These are phyloP conservation scores for Jaenimonas drosophilae DNA, from an alignment of 208 protist species.

Conservation along the genomic window DNA sequence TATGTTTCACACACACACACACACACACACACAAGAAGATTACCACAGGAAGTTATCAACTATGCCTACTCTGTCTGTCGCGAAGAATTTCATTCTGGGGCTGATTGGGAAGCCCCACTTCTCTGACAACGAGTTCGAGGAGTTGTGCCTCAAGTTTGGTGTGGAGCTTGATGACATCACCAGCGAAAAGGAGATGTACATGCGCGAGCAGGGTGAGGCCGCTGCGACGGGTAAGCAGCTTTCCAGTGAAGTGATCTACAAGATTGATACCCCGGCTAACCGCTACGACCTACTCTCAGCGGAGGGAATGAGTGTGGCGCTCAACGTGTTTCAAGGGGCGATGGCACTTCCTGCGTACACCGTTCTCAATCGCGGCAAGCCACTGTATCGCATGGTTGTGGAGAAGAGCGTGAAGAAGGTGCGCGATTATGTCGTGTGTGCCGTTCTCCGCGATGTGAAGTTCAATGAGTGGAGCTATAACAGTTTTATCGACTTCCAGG, in stretches of 20 bases:
- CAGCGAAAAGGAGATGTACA: conserved; percentile 90
- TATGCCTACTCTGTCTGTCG: conserved; percentile 86
- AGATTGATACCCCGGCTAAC: conserved; percentile 98
- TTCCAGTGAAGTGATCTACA: conserved; percentile 91
- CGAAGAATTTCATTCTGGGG: conserved; percentile 58
- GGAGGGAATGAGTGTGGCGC: conserved; percentile 86
- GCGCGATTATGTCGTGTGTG: conserved; percentile 96
- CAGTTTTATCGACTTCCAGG: conserved; percentile 98
- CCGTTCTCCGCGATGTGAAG: conserved; percentile 93
- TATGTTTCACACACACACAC: conserved; percentile 7
- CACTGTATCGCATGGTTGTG: conserved; percentile 81
- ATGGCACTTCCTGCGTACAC: conserved; percentile 58
- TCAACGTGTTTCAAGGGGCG: conserved; percentile 86
- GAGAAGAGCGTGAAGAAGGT: conserved; percentile 73
- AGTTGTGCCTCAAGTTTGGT: conserved; percentile 97
- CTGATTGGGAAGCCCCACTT: conserved; percentile 74
- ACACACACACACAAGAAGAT: conserved; percentile 1
- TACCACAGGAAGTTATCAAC: conserved; percentile 5
- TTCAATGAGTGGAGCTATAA: conserved; percentile 94
- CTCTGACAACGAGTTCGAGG: conserved; percentile 92
- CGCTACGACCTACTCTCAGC: conserved; percentile 97
- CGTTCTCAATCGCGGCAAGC: conserved; percentile 39
- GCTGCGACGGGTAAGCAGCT: conserved; percentile 27
- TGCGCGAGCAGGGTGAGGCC: conserved; percentile 73
- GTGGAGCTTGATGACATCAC: conserved; percentile 98